Conservation (phyloP, 1,139 yeast species). For the Suhomyces terraborum region DNA sequence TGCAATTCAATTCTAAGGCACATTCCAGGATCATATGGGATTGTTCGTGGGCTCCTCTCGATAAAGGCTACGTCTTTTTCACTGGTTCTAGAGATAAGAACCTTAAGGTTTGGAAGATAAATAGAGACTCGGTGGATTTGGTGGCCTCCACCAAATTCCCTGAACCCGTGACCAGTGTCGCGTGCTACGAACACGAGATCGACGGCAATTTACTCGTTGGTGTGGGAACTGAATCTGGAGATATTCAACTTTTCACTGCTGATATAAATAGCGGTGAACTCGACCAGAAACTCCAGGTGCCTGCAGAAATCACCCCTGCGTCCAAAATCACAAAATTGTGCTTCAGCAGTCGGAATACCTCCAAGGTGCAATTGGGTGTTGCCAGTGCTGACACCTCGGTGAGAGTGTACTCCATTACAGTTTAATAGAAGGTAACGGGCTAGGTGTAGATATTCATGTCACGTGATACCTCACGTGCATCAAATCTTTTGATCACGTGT, state of each 20-base stretch:
- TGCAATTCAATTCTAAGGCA: slow-evolving; percentile 63
- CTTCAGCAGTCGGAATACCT: slow-evolving; percentile 43
- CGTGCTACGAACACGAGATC: slow-evolving; percentile 41
- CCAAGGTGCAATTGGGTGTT: slow-evolving; percentile 50
- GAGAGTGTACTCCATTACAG: slow-evolving; percentile 50
- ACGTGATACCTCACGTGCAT: neutral
- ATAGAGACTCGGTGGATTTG: slow-evolving; percentile 28
- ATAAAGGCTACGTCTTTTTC: slow-evolving; percentile 48
- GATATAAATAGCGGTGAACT: slow-evolving; percentile 28
- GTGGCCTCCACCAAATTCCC: slow-evolving; percentile 40
- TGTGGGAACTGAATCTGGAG: slow-evolving; percentile 73
- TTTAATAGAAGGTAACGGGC: neutral
- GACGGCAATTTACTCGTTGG: slow-evolving; percentile 46
- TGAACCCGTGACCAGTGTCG: slow-evolving; percentile 74
- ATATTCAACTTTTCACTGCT: slow-evolving; percentile 26
- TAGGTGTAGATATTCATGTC: neutral
- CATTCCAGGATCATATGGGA: slow-evolving; percentile 96
- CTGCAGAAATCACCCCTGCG: slow-evolving; percentile 57
- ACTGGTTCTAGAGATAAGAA: slow-evolving; percentile 89
- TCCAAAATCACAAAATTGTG: slow-evolving; percentile 59
- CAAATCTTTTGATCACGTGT: too few species aligned
- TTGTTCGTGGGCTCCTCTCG: slow-evolving; percentile 73
- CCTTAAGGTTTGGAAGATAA: slow-evolving; percentile 67
- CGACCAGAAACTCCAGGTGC: slow-evolving; percentile 29
- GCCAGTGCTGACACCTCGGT: slow-evolving; percentile 74